Conservation (phyloP, 176 grass and related monocot species). For the Juncus inflexus region DNA sequence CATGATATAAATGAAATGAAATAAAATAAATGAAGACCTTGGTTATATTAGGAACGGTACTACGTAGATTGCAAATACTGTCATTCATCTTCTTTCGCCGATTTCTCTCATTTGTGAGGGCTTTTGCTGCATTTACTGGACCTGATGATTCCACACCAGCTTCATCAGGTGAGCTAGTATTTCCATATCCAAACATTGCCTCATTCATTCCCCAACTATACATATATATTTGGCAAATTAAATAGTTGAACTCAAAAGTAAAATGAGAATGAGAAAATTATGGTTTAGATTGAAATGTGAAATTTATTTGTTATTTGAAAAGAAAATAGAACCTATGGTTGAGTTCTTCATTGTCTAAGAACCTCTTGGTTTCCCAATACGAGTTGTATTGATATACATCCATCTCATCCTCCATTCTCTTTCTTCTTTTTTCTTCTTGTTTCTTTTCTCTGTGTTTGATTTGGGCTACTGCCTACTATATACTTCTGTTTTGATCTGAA, state of each 20-base stretch:
- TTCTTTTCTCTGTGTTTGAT: background rate
- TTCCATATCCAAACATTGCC: constrained; percentile 17
- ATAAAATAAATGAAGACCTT: constrained; percentile 30
- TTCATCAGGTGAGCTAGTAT: constrained; percentile 29
- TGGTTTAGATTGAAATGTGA: background rate
- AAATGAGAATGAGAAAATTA: constrained; percentile 6
- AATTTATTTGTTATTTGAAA: background rate
- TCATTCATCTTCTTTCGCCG: constrained; percentile 50
- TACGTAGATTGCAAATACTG: constrained; percentile 52
- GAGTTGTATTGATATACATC: constrained; percentile 24
- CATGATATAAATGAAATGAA: background rate
- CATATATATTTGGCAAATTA: background rate
- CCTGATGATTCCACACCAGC: constrained; percentile 8
- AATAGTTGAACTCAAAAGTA: background rate
- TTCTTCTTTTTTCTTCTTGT: background rate
- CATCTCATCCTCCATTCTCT: constrained; percentile 31
- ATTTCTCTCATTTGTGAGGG: constrained; percentile 29
- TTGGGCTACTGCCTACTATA: too few species aligned
- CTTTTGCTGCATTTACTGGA: constrained; percentile 4
- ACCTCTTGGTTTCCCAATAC: constrained; percentile 41
- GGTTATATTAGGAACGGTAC: constrained; percentile 61
- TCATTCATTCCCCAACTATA: constrained; percentile 29
- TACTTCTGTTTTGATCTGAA: background rate
- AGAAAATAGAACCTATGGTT: constrained; percentile 22
- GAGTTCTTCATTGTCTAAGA: constrained; percentile 37